Evolutionary conservation across 2,329 filamentous ascomycete species (phyloP), one percentile per base, ranked within the genome.

Genomic region (Calonectria pseudoreteaudii): DNA sequence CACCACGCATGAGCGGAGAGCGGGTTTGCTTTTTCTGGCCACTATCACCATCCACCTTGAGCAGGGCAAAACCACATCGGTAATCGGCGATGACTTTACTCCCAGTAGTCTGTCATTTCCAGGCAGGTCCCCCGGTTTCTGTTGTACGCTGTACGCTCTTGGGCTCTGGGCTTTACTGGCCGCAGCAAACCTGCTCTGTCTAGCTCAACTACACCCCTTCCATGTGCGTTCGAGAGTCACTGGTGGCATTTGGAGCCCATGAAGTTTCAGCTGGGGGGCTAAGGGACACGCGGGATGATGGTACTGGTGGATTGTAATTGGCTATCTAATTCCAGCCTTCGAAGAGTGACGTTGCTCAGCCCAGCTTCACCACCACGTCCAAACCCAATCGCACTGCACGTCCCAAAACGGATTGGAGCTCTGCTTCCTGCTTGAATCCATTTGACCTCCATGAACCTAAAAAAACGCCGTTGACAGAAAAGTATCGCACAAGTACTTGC

Each of bases 321-420:
- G 69, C 36, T 49, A 26, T 68, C 70, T 72, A 72, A 68, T 56
- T 72, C 70, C 56, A 72, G 70, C 65, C 65, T 11, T 41, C 11
- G 23, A 23, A 34, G 18, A 34, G 53, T 23, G 60, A 52, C 44
- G 26, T 49, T 68, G 65, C 66, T 65, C 70, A 72, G 70, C 70
- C 70, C 56, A 23, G 34, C 62, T 31, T 64, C 26, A 36, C 50
- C 31, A 64, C 52, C 20, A 62, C 44, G 18, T 26, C 44, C 36
- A 62, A 65, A 26, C 58, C 66, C 70, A 66, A 72, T 68, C 49
- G 66, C 65, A 49, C 65, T 65, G 56, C 70, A 64, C 56, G 36
- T 34, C 70, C 56, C 38, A 72, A 66, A 64, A 41, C 31, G 66
- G 66, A 60, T 60, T 28, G 65, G 53, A 26, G 26, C 7, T 18